phyloP scores from a whole-genome alignment of 768 basidiomycete species.

The Lyophyllum decastes region DNA sequence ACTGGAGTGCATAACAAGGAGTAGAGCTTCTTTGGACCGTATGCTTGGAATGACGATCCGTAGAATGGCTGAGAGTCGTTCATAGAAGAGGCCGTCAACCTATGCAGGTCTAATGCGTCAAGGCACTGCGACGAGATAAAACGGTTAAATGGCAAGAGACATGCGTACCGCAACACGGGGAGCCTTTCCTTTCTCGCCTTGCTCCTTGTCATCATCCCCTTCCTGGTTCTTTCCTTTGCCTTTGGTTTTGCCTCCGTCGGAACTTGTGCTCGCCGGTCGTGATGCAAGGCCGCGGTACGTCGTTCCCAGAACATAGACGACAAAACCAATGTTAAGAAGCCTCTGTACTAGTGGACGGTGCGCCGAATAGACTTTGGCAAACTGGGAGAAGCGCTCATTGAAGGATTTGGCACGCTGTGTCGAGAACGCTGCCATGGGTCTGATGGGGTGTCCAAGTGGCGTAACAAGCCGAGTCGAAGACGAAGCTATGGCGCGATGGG shows the following conservation, averaged over 20 bases:
- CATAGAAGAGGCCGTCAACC: constrained; percentile 93
- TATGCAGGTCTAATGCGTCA: constrained; percentile 27
- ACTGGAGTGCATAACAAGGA: constrained; percentile 86
- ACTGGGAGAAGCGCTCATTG: constrained; percentile 40
- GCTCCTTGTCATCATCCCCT: constrained; percentile 9
- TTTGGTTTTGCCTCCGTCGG: constrained; percentile 39
- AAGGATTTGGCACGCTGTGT: constrained; percentile 32
- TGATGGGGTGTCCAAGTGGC: background rate
- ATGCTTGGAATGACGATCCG: constrained; percentile 87
- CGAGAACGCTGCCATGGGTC: constrained; percentile 32
- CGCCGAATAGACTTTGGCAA: constrained; percentile 54
- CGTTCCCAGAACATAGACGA: constrained; percentile 66
- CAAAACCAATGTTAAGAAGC: constrained; percentile 65
- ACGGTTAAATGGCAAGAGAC: background rate
- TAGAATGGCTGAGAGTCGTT: constrained; percentile 73
- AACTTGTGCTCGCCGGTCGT: constrained; percentile 34
- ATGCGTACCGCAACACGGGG: constrained; percentile 63
- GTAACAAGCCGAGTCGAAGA: no score
- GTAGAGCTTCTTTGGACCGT: constrained; percentile 83
- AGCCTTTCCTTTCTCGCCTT: constrained; percentile 37
- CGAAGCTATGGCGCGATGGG: background rate
- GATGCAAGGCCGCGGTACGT: constrained; percentile 62
- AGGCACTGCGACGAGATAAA: background rate
- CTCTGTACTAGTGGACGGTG: constrained; percentile 78
- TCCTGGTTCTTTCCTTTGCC: constrained; percentile 36